Percentiles rank a stretch among this genome's conserved stretches.
phyloP scores from a whole-genome alignment of 1,284 basidiomycete species.

The Violaceomyces palustris region DNA sequence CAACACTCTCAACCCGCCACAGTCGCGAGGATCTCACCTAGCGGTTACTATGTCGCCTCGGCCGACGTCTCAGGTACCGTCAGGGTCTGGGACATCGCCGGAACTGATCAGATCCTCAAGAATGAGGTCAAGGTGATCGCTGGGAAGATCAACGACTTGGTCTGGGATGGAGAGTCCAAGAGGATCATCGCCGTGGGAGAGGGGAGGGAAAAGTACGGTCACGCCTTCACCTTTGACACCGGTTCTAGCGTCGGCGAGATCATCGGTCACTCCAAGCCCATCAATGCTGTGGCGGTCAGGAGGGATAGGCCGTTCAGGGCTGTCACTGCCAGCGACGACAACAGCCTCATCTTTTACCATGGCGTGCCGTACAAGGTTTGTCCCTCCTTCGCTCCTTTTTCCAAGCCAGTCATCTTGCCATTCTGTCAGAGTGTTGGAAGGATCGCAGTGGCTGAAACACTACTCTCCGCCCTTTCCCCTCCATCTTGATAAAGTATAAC shows the following conservation, averaged over 20 bases:
- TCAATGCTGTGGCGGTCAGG: slow-evolving; percentile 88
- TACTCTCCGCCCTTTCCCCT: no score
- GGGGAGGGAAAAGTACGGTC: slow-evolving; percentile 69
- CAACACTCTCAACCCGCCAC: slow-evolving; percentile 81
- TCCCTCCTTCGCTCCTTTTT: no score
- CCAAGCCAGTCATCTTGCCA: no score
- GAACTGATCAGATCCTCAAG: slow-evolving; percentile 82
- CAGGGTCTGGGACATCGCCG: slow-evolving; percentile 86
- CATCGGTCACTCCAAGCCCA: slow-evolving; percentile 83
- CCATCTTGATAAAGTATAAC: slow-evolving; percentile 32
- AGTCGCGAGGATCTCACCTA: slow-evolving; percentile 85
- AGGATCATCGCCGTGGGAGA: slow-evolving; percentile 94
- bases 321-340: slow-evolving; percentile 63
- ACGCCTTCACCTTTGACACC: slow-evolving; percentile 55
- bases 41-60: slow-evolving; percentile 91
- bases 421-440: no score
- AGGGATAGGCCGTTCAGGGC: slow-evolving; percentile 86
- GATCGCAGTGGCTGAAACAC: no score
- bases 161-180: slow-evolving; percentile 89
- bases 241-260: slow-evolving; percentile 91
- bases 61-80: slow-evolving; percentile 54
- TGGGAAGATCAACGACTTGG: slow-evolving; percentile 83
- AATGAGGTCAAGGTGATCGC: slow-evolving; percentile 63
- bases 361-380: slow-evolving; percentile 63
- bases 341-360: slow-evolving; percentile 72